phyloP scores from a whole-genome alignment of 148 eudicot species.

The Spergularia bocconei region DNA sequence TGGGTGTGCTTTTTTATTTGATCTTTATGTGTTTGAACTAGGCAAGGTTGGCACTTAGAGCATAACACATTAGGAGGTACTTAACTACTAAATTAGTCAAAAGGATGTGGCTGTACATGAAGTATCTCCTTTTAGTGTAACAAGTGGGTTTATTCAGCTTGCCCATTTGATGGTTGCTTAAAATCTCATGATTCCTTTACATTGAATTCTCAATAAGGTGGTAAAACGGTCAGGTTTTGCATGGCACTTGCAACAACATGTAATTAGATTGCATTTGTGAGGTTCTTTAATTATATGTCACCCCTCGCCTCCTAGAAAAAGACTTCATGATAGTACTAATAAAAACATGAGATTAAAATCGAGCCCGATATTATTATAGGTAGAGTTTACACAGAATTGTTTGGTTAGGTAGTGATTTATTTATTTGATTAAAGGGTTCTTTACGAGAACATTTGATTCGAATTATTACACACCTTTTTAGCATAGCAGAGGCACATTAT shows the following conservation, averaged over 20 bases:
- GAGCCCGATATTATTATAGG: no score
- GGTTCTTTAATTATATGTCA: background rate
- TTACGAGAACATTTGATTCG: no score
- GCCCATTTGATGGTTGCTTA: background rate
- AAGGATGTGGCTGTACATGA: background rate
- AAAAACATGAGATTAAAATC: background rate
- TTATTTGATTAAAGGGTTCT: no score
- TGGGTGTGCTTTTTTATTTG: no score
- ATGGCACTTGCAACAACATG: conserved; percentile 13
- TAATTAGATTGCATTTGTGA: conserved; percentile 7
- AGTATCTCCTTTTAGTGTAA: background rate
- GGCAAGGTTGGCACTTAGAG: background rate
- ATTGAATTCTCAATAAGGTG: conserved; percentile 7
- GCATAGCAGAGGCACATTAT: no score
- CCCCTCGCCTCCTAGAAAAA: conserved; percentile 9
- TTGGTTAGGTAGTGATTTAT: no score
- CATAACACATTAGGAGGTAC: background rate
- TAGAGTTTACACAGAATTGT: no score
- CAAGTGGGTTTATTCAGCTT: conserved; percentile 12
- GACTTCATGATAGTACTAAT: conserved; percentile 4
- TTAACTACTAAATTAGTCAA: background rate
- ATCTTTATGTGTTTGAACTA: background rate
- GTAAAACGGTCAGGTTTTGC: background rate
- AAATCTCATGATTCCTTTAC: background rate
- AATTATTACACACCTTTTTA: no score